Conservation (phyloP, 2,329 filamentous ascomycete species). For the Fusarium luffae region DNA sequence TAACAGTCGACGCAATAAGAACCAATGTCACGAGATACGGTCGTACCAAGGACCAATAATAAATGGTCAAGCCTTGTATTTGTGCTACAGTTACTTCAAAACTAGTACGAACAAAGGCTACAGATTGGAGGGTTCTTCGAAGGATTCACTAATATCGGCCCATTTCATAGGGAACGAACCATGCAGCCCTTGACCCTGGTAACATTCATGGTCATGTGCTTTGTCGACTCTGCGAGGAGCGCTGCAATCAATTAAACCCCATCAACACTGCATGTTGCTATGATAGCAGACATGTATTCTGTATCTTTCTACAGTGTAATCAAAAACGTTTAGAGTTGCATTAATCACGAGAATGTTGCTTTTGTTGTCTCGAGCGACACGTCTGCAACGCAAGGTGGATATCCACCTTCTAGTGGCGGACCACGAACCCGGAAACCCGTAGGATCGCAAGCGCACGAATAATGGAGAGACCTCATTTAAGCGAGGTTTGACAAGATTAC, state of each 20-base stretch:
- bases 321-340: no score
- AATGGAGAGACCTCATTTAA: not conserved
- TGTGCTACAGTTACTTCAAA: not conserved
- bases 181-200: not conserved
- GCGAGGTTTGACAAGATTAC: not conserved
- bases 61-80: not conserved
- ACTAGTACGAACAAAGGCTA: no score
- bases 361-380: not conserved
- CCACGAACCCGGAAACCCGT: not conserved
- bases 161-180: not conserved
- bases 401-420: not conserved
- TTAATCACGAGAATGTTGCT: no score
- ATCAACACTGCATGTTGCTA: no score
- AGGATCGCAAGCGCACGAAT: not conserved
- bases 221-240: not conserved
- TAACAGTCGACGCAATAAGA: rapidly evolving
- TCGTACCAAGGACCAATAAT: not conserved
- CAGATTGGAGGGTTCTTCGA: not conserved
- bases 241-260: not conserved
- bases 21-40: not conserved
- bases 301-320: no score
- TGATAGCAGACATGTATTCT: no score
- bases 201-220: not conserved
- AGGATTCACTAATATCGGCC: not conserved
- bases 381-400: not conserved